Base-by-base conservation (phyloP, 345 rosid species). In the Luvunga scandens region DNA sequence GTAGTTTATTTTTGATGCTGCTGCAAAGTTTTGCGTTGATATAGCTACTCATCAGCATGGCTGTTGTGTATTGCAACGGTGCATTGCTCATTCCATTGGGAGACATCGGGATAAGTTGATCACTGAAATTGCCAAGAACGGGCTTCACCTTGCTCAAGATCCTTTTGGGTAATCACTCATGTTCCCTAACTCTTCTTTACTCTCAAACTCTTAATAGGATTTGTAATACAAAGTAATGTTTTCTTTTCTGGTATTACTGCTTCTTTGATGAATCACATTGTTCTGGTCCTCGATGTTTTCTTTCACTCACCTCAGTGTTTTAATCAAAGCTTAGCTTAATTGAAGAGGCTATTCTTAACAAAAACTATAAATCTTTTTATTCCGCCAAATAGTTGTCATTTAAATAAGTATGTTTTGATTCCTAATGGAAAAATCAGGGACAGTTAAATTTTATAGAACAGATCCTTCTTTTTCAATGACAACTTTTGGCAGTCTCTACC, bases 21-120 rank as follows among this genome's bases (percentile, higher is more conserved):
- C 90, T 65, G 86, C 89, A 64, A 85, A 74, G 77, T 85, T 84
- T 75, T 92, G 92, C 56, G 88, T 84, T 60, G 88, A 88, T 75
- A 91, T 92, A 60, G 97, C 93, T 48, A 86, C 89, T 60, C 97
- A 92, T 84, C 87, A 89, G 12, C 91, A 91, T 69, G 94, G 97
- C 39, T 92, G 95, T 72, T 91, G 94, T 76, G 94, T 92, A 34
- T 81, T 89, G 88, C 94, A 92, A 59, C 77, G 87, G 38, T 91
- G 97, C 78, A 78, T 92, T 79, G 84, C 83, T 77, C 85, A 86
- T 82, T 85, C 92, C 68, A 69, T 16, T 36, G 92, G 90, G 69
- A 83, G 36, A 61, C 86, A 79, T 75, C 86, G 80, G 66, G 90
- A 91, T 31, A 86, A 83, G 76, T 81, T 92, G 45, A 79, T 89